Evolutionary conservation across 2,329 filamentous ascomycete species (phyloP).

Genomic region (Microdochium paspali): DNA sequence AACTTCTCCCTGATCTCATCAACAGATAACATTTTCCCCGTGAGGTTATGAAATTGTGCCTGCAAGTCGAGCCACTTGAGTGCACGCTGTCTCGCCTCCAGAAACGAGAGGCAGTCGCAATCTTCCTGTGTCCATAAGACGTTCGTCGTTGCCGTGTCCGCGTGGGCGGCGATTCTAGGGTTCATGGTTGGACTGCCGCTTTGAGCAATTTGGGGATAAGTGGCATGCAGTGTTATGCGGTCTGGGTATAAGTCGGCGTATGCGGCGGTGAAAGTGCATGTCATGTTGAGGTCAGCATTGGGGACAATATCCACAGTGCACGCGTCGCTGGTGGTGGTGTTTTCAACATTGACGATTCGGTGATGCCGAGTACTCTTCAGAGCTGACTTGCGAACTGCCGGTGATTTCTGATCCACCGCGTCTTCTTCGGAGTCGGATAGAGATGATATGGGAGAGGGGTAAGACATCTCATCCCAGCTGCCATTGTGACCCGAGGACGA

Average conservation of each 20-base stretch:
- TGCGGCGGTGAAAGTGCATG: conserved; percentile 4
- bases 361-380: no score
- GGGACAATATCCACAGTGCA: not conserved
- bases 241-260: conserved; percentile 9
- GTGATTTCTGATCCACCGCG: not conserved
- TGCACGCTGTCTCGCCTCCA: conserved; percentile 16
- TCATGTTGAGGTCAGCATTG: not conserved
- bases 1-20: conserved; percentile 16
- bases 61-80: conserved; percentile 14
- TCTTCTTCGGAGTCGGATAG: not conserved
- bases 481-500: not conserved
- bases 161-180: not conserved
- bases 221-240: not conserved
- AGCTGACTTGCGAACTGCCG: conserved; percentile 2
- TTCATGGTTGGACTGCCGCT: not conserved
- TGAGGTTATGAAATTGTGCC: conserved; percentile 17
- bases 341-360: not conserved
- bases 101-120: conserved; percentile 11
- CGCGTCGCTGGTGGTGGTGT: not conserved
- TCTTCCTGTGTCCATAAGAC: conserved; percentile 13
- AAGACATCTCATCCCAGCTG: no score
- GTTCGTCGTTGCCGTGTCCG: not conserved
- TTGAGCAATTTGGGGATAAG: not conserved
- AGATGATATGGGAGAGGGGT: no score
- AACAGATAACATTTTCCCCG: conserved; percentile 12